Evolutionary conservation across 2,329 filamentous ascomycete species (phyloP).

Genomic region (Botrytis fabae): DNA sequence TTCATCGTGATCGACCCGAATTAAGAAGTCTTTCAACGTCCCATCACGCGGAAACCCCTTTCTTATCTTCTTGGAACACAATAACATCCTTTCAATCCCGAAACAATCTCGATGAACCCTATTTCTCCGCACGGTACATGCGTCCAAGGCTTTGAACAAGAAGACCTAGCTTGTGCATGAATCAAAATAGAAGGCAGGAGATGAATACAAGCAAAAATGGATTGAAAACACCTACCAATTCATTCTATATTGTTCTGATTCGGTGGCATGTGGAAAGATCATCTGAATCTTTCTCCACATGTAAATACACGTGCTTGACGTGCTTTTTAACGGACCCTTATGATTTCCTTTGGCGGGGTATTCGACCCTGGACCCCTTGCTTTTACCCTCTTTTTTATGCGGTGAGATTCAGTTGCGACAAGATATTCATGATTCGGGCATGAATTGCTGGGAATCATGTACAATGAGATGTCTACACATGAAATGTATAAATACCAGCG

Average conservation of each 20-base stretch:
- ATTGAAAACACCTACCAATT: background rate
- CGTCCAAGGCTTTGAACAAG: background rate
- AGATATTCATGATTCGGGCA: conserved; percentile 2
- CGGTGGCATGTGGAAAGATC: background rate
- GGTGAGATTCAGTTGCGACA: background rate
- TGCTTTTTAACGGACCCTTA: background rate
- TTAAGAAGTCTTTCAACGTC: background rate
- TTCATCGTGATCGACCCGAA: background rate
- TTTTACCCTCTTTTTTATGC: conserved; percentile 5
- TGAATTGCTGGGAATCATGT: background rate
- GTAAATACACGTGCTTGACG: conserved; percentile 2
- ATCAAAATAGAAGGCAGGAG: background rate
- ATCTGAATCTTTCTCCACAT: background rate
- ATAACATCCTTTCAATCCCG: background rate
- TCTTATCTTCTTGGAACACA: background rate
- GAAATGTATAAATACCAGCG: background rate
- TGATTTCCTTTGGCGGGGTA: background rate
- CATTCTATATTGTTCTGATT: background rate
- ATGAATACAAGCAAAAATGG: background rate
- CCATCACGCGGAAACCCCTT: background rate
- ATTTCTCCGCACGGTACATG: background rate
- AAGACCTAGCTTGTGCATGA: background rate
- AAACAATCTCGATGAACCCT: conserved; percentile 1
- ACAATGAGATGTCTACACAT: background rate
- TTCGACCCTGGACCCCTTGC: background rate